Evolutionary conservation across 225 moss, liverwort and hornwort genomes (phyloP), one percentile per base, ranked within the genome.

Genomic region (Pseudoscleropodium purum): DNA sequence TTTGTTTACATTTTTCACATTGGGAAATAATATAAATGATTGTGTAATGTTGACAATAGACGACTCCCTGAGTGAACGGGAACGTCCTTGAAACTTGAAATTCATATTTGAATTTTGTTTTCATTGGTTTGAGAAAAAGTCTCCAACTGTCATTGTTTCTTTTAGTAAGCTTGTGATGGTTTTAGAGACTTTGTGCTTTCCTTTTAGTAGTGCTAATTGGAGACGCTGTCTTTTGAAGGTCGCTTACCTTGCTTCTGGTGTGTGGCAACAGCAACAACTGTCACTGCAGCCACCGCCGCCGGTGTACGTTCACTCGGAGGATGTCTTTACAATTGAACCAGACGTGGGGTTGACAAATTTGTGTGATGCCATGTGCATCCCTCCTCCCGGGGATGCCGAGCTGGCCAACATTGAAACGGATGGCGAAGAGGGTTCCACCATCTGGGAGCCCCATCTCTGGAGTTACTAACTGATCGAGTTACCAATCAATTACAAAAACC

Each of bases 361-460:
- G 86, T 95, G 92, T 18, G 91, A 92, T 45, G 95, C 91, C 41
- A 93, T 95, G 95, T 93, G 93, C 84, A 92, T 95, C 56, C 93
- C 93, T 26, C 89, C 89, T 52, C 93, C 93, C 20, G 54, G 80
- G 5, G 84, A 83, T 16, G 64, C 92, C 3, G 92, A 93, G 80
- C 89, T 83, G 15, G 81, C 90, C 73, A 41, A 12, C 79, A 86
- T 75, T 17, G 95, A 93, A 87, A 93, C 90, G 0, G 95, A 95
- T 33, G 93, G 90, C 81, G 95, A 93, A 82, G 92, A 93, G 86
- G 91, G 92, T 34, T 91, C 92, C 34, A 90, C 87, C 7, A 60
- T 78, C 36, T 93, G 93, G 95, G 95, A 95, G 67, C 93, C 95
- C 17, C 92, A 91, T 86, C 92, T 95, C 63, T 95, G 95, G 95